Evolutionary conservation across 169 alveolate species (phyloP).

Genomic region (Toxoplasma gondii): DNA sequence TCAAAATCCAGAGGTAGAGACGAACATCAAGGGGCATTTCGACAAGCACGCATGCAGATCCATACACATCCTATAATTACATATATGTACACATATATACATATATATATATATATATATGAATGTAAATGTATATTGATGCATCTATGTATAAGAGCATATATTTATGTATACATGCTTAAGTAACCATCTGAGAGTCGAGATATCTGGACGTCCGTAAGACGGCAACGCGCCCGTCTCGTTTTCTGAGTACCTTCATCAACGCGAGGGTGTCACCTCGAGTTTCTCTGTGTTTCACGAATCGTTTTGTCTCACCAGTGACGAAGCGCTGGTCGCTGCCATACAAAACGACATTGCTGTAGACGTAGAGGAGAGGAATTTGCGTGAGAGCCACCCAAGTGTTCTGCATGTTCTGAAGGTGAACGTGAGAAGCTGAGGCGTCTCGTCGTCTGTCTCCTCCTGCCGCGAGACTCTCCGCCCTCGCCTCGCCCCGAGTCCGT

Average conservation of each 20-base stretch:
- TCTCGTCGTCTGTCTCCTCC: background rate
- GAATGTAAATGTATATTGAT: too few relatives aligned
- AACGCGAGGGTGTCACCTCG: too few relatives aligned
- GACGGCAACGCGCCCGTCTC: too few relatives aligned
- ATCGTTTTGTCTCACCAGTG: constrained; percentile 8
- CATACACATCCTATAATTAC: too few relatives aligned
- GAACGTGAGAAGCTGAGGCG: background rate
- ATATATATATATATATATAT: background rate
- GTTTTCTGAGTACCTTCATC: too few relatives aligned
- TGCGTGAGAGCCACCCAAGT: background rate
- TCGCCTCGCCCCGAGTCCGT: background rate
- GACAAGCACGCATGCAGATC: too few relatives aligned
- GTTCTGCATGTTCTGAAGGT: background rate
- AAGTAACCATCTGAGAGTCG: background rate
- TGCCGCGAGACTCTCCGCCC: background rate
- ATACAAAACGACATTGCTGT: constrained; percentile 28
- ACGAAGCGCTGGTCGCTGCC: background rate
- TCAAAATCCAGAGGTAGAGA: too few relatives aligned
- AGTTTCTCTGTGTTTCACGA: too few relatives aligned
- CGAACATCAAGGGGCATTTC: too few relatives aligned
- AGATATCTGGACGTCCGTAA: too few relatives aligned
- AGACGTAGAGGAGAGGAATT: constrained; percentile 7
- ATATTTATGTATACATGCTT: background rate
- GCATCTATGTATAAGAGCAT: background rate
- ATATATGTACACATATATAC: too few relatives aligned